Evolutionary conservation across 2,329 filamentous ascomycete species (phyloP).

Genomic region (Hirsutella rhossiliensis): DNA sequence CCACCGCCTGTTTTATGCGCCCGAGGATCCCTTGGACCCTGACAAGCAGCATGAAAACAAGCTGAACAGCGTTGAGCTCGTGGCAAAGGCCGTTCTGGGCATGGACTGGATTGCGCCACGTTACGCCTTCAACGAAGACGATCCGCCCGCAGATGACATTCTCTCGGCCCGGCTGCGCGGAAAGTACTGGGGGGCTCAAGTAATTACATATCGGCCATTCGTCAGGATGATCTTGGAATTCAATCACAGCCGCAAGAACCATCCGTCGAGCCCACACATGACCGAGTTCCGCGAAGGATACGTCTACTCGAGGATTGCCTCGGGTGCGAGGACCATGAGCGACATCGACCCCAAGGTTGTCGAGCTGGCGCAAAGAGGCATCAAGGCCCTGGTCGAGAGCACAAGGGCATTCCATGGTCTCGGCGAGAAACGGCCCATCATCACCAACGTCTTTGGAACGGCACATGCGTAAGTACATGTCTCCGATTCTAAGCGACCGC

Average conservation of each 20-base stretch:
- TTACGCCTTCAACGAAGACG: constrained; percentile 50
- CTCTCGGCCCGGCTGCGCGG: constrained; percentile 74
- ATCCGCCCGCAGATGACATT: constrained; percentile 63
- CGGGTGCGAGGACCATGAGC: constrained; percentile 20
- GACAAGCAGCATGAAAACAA: constrained; percentile 17
- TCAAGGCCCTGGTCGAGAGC: constrained; percentile 69
- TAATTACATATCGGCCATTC: constrained; percentile 80
- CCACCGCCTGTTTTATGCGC: constrained; percentile 43
- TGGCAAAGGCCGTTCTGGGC: constrained; percentile 28
- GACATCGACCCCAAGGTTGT: constrained; percentile 35
- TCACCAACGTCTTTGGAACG: constrained; percentile 95
- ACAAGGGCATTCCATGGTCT: constrained; percentile 68
- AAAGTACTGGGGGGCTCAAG: constrained; percentile 88
- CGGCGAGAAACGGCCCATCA: constrained; percentile 55
- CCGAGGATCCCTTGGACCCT: constrained; percentile 21
- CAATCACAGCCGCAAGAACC: constrained; percentile 23
- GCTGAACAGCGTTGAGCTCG: constrained; percentile 33
- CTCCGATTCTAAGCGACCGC: not conserved
- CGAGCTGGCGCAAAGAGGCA: constrained; percentile 46
- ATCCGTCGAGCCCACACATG: constrained; percentile 19
- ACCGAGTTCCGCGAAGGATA: constrained; percentile 24
- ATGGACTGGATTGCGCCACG: constrained; percentile 34
- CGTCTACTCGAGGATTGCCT: constrained; percentile 24
- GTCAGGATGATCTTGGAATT: constrained; percentile 43
- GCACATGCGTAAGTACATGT: constrained; percentile 74